A percentile compares a stretch with the other conserved stretches of the same genome.
Evolutionary conservation across 1,284 basidiomycete genomes (phyloP).

Genomic region (Ceratobasidium sp.): DNA sequence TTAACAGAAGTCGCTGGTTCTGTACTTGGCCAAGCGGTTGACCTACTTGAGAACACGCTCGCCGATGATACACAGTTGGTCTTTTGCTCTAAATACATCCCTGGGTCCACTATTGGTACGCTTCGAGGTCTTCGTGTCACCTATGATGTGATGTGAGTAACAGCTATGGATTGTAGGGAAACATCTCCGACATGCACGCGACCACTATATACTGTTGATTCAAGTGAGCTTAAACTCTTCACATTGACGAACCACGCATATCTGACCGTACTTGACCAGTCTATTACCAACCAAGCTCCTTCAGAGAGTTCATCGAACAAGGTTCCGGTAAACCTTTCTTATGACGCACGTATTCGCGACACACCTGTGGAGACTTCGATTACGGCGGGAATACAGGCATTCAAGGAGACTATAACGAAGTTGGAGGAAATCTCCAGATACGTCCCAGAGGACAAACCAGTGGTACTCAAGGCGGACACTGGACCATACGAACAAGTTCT

Average conservation of each 20-base stretch:
- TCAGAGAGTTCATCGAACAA: constrained; percentile 15
- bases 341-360: constrained; percentile 80
- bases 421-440: constrained; percentile 67
- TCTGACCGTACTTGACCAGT: background rate
- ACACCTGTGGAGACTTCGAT: constrained; percentile 83
- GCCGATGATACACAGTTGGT: constrained; percentile 75
- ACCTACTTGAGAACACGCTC: constrained; percentile 71
- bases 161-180: constrained; percentile 68
- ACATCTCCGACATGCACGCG: constrained; percentile 83
- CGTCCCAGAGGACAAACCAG: constrained; percentile 65
- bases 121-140: background rate
- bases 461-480: constrained; percentile 82
- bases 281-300: background rate
- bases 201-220: constrained; percentile 78
- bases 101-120: constrained; percentile 85
- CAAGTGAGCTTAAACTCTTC: constrained; percentile 57
- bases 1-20: constrained; percentile 74
- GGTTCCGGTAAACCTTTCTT: constrained; percentile 64
- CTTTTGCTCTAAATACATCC: constrained; percentile 74
- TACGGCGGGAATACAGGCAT: constrained; percentile 68
- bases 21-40: constrained; percentile 76
- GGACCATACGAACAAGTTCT: constrained; percentile 76
- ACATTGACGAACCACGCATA: background rate
- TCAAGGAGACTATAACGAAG: constrained; percentile 69
- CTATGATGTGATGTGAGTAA: background rate